phyloP scores from a whole-genome alignment of 2,329 filamentous ascomycete genomes.

The Fusarium sp. region DNA sequence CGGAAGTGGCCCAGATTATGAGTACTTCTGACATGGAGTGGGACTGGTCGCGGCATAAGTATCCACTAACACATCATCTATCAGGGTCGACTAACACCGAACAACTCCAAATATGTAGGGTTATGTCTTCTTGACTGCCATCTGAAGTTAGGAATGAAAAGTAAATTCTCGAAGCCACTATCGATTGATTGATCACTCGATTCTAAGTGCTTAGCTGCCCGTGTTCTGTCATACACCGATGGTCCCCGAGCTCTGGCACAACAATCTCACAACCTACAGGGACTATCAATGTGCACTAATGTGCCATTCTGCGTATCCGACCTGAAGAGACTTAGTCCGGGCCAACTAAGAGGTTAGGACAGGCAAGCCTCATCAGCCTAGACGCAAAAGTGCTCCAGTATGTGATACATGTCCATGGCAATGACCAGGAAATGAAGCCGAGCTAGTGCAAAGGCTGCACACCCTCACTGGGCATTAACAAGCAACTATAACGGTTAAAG shows the following conservation, averaged over 20 bases:
- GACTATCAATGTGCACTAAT: not conserved
- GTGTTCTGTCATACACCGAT: not conserved
- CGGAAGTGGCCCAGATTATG: constrained; percentile 13
- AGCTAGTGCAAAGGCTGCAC: not conserved
- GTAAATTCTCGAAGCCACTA: too few species aligned
- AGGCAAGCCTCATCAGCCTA: not conserved
- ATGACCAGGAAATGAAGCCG: not conserved
- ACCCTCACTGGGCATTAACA: constrained; percentile 6
- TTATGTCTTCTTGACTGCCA: not conserved
- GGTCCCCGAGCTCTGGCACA: not conserved
- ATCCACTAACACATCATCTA: constrained; percentile 2
- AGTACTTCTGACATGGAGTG: not conserved
- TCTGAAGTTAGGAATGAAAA: not conserved
- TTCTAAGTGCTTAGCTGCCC: not conserved
- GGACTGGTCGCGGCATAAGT: not conserved
- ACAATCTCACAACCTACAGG: not conserved
- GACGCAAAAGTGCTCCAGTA: not conserved
- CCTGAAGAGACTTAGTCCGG: not conserved
- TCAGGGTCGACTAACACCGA: not conserved
- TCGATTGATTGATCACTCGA: not conserved
- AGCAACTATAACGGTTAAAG: constrained; percentile 5
- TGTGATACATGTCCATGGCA: not conserved
- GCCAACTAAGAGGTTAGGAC: not conserved
- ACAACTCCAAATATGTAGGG: not conserved
- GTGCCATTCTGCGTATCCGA: not conserved